phyloP scores from a whole-genome alignment of 768 basidiomycete genomes.

The Pisolithus microcarpus region DNA sequence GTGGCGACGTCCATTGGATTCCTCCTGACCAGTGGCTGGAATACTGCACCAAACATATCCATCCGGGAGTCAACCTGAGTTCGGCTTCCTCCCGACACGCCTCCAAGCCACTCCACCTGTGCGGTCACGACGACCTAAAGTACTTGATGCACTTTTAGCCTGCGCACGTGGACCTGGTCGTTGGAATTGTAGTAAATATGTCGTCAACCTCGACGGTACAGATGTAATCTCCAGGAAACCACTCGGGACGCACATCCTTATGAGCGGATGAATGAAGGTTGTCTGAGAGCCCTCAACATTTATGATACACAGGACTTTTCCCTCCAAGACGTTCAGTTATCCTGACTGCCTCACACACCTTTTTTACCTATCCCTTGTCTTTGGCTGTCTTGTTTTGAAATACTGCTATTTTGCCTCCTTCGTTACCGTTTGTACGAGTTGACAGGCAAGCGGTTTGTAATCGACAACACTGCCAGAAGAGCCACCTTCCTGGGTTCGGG shows the following conservation, averaged over 20 bases:
- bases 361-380: too few species aligned
- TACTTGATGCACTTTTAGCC: not conserved
- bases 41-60: not conserved
- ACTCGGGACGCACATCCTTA: not conserved
- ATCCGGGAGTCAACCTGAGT: too few species aligned
- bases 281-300: not conserved
- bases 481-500: too few species aligned
- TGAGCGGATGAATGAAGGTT: not conserved
- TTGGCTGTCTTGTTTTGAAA: too few species aligned
- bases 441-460: too few species aligned
- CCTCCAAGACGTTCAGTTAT: not conserved
- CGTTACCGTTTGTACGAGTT: too few species aligned
- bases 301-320: not conserved
- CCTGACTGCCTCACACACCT: too few species aligned
- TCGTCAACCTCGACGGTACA: not conserved
- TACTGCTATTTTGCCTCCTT: too few species aligned
- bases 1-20: not conserved
- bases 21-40: not conserved
- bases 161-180: not conserved
- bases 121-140: not conserved
- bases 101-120: not conserved
- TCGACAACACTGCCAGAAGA: too few species aligned
- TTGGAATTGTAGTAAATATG: not conserved
- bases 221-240: not conserved
- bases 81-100: too few species aligned